Percentiles rank a stretch among this genome's conserved stretches.
Conservation (phyloP, 192 early-diverging fungal genomes). For the Backusella liffmaniae region DNA sequence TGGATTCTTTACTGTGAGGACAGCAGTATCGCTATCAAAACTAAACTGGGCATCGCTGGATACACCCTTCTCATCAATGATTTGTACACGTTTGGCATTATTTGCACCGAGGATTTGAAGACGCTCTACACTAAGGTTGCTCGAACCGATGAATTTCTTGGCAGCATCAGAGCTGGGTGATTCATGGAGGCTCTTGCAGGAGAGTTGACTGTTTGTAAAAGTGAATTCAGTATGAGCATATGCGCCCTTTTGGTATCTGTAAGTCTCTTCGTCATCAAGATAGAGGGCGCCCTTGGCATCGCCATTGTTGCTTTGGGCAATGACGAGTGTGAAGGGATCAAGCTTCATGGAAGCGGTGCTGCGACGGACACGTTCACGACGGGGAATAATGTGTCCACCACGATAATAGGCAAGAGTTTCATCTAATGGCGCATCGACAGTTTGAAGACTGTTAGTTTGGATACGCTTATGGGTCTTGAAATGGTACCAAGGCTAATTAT, state of each 20-base stretch:
- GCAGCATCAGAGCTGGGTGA: background rate
- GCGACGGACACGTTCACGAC: conserved; percentile 81
- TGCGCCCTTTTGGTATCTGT: conserved; percentile 62
- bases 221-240: conserved; percentile 63
- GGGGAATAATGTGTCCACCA: conserved; percentile 89
- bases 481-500: conserved; percentile 65
- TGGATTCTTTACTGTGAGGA: conserved; percentile 16
- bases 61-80: background rate
- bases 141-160: conserved; percentile 26
- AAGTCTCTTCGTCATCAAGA: conserved; percentile 89
- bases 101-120: conserved; percentile 38
- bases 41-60: background rate
- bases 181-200: conserved; percentile 30
- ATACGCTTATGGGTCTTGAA: conserved; percentile 45
- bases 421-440: conserved; percentile 65
- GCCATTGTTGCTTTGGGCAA: conserved; percentile 69
- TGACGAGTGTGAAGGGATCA: conserved; percentile 91
- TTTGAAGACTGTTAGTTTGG: conserved; percentile 29
- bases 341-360: conserved; percentile 74
- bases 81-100: background rate
- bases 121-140: conserved; percentile 43
- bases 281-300: conserved; percentile 80
- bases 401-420: conserved; percentile 84
- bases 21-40: background rate
- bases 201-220: conserved; percentile 42